A percentile compares a stretch with the other conserved stretches of the same genome.
phyloP scores from a whole-genome alignment of 129 eudicot species.

The Flaveria sonorensis region DNA sequence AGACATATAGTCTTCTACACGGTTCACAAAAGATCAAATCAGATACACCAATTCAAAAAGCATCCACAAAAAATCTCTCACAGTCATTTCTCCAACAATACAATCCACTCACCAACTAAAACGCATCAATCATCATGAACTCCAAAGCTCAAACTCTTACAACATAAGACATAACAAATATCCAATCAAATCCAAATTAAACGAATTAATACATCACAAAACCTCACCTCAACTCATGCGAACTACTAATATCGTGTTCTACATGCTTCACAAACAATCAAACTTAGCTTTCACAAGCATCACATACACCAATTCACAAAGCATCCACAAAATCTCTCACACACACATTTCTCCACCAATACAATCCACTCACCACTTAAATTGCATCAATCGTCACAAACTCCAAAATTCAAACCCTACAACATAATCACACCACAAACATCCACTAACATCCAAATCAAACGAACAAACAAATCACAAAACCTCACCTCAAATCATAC shows the following conservation, averaged over 20 bases:
- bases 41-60: no score
- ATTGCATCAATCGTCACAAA: background rate
- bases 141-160: conserved; percentile 1
- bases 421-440: background rate
- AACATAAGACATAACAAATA: conserved; percentile 3
- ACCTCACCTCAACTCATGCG: conserved; percentile 33
- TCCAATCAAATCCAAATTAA: background rate
- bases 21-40: no score
- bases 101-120: no score
- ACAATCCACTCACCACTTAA: no score
- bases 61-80: no score
- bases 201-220: background rate
- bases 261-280: no score
- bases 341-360: conserved; percentile 1
- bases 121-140: background rate
- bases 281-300: background rate
- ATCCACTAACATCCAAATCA: background rate
- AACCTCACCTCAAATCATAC: conserved; percentile 34
- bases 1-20: no score
- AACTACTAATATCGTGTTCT: background rate
- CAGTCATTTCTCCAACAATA: no score
- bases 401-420: conserved; percentile 11
- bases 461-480: background rate
- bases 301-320: background rate
- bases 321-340: conserved; percentile 24